Evolutionary conservation across 2,329 filamentous ascomycete species (phyloP), one percentile per base, ranked within the genome.

Genomic region (Botrytis medusae): DNA sequence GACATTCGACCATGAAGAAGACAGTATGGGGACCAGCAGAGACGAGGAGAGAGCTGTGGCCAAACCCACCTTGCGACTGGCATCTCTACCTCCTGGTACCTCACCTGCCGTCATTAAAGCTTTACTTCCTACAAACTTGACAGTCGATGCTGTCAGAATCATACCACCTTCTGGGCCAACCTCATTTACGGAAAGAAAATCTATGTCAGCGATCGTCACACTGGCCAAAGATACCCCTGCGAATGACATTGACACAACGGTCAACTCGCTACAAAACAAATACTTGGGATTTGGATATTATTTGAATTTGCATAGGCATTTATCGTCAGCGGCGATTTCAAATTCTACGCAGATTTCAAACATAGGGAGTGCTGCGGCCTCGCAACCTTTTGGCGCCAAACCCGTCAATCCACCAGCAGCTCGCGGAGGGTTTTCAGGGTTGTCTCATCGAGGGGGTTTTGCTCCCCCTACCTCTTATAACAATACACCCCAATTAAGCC

Each of bases 281-380:
- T 97, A 98, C 80, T 84, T 97, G 25, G 95, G 95, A 25, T 94
- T 90, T 80, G 95, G 95, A 8, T 94, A 92, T 83, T 92, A 95
- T 81, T 85, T 98, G 2, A 91, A 89, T 10, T 86, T 97, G 62
- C 93, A 95, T 74, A 87, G 94, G 16, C 93, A 97, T 83, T 86
- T 97, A 6, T 97, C 94, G 0, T 97, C 94, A 4, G 90, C 87
- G 40, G 86, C 91, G 1, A 86, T 92, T n/a, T 85, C 85, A 9
- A 81, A 77, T n/a, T 79, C 82, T 60, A 84, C 86, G 6, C 84
- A 87, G n/a, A 81, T 86, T 37, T 84, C 86, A 9, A 60, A 70
- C 48, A 68, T 80, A 1, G 79, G 82, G 10, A 79, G 79, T 16
- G 78, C 82, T 4, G 81, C 81, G 69, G 80, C 84, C n/a, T 85